Evolutionary conservation across 305 asterid species (phyloP).

Genomic region (Fraxinus angustifolia): DNA sequence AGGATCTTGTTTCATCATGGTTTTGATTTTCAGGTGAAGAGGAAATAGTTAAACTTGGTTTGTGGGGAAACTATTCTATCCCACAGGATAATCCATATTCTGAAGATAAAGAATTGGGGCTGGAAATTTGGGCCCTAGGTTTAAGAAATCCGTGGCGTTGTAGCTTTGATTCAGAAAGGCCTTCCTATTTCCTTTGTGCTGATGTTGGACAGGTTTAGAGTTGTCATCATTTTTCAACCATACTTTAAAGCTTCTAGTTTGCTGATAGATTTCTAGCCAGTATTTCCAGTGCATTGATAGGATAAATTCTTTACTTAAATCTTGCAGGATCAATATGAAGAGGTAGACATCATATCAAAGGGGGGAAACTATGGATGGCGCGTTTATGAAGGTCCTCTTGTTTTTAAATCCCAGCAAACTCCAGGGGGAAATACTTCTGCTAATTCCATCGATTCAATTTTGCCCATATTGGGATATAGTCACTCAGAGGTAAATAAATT

Average conservation of each 20-base stretch:
- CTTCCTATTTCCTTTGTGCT: conserved; percentile 76
- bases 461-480: conserved; percentile 74
- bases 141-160: conserved; percentile 92
- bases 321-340: conserved; percentile 69
- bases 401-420: conserved; percentile 43
- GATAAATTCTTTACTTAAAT: neutral
- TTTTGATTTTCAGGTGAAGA: conserved; percentile 45
- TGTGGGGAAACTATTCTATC: conserved; percentile 82
- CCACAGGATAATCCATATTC: conserved; percentile 74
- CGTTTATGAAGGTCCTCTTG: conserved; percentile 70
- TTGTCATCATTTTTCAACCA: neutral
- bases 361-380: conserved; percentile 98
- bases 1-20: neutral
- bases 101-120: conserved; percentile 58
- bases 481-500: conserved; percentile 64
- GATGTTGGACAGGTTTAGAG: conserved; percentile 74
- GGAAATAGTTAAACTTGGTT: conserved; percentile 48
- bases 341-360: conserved; percentile 73
- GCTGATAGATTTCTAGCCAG: neutral
- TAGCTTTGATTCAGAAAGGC: conserved; percentile 88
- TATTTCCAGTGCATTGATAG: neutral
- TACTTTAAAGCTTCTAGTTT: neutral
- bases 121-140: conserved; percentile 83
- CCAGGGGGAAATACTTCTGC: conserved; percentile 65
- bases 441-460: conserved; percentile 54